phyloP scores from a whole-genome alignment of 495 filamentous ascomycete species.

The Podospora bellae-mahoneyi region DNA sequence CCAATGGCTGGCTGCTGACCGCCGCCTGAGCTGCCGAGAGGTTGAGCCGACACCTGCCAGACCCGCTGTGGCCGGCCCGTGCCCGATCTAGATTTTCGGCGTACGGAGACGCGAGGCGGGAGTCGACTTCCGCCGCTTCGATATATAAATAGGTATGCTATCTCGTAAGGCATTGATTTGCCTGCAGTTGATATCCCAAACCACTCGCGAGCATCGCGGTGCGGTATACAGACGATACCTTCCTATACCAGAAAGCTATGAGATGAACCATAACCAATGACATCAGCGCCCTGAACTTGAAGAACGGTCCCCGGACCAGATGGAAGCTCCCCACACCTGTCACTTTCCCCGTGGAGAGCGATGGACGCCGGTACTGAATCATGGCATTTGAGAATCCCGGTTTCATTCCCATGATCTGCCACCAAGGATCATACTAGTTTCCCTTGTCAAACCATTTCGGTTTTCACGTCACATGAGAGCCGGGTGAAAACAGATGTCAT shows the following conservation, averaged over 20 bases:
- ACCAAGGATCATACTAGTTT: neutral
- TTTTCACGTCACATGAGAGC: neutral
- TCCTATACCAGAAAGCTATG: neutral
- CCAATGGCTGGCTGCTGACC: neutral
- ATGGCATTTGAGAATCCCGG: neutral
- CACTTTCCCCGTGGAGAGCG: neutral
- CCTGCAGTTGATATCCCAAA: neutral
- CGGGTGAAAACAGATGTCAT: too few relatives aligned
- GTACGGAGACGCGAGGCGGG: constrained; percentile 6
- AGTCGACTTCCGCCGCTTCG: constrained; percentile 2
- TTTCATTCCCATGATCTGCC: neutral
- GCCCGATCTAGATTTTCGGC: constrained; percentile 7
- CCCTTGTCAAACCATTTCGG: neutral
- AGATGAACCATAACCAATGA: neutral
- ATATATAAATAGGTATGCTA: neutral
- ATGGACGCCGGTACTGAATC: neutral
- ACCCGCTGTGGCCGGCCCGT: neutral
- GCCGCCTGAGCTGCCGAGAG: neutral
- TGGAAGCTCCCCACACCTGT: neutral
- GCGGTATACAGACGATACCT: neutral
- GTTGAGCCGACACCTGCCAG: constrained; percentile 7
- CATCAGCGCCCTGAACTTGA: neutral
- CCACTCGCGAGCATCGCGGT: neutral
- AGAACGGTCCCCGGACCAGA: neutral
- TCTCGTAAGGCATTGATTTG: neutral